These are phyloP conservation scores for Didymosphaeria variabile DNA, from an alignment of 2,329 filamentous ascomycete genomes.

Conservation along the genomic window DNA sequence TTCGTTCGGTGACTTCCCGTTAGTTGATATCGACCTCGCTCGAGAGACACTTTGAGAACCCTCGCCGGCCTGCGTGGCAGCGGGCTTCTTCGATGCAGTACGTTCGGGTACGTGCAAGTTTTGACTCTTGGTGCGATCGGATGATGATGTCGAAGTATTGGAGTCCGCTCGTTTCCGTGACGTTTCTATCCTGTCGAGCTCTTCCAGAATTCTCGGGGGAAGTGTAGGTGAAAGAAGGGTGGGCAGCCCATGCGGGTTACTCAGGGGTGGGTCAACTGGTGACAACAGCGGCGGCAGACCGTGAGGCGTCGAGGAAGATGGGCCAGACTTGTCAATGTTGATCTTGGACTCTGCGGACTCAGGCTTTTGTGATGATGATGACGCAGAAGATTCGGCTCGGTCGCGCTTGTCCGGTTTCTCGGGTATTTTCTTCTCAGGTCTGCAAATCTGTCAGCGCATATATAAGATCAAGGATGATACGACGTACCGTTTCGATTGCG, in stretches of 20 bases:
- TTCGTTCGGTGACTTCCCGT: constrained; percentile 36
- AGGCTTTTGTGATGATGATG: constrained; percentile 39
- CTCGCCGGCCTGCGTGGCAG: constrained; percentile 29
- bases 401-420: constrained; percentile 29
- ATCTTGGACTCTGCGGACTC: constrained; percentile 50
- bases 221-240: constrained; percentile 67
- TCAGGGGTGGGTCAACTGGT: constrained; percentile 54
- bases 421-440: constrained; percentile 29
- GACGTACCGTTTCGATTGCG: constrained; percentile 31
- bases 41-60: constrained; percentile 33
- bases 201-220: constrained; percentile 63
- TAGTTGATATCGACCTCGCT: constrained; percentile 36
- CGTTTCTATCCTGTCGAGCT: constrained; percentile 56
- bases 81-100: constrained; percentile 5
- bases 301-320: constrained; percentile 46
- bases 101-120: constrained; percentile 33
- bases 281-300: constrained; percentile 50
- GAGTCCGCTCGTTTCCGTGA: constrained; percentile 47
- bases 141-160: constrained; percentile 46
- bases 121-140: constrained; percentile 43
- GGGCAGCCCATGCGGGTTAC: constrained; percentile 55
- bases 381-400: constrained; percentile 25
- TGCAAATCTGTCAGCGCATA: constrained; percentile 30
- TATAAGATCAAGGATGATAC: constrained; percentile 4
- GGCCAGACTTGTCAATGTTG: constrained; percentile 36